Evolutionary conservation across 2,329 filamentous ascomycete genomes (phyloP), one percentile per base, ranked within the genome.

Genomic region (Colletotrichum brevisporum): DNA sequence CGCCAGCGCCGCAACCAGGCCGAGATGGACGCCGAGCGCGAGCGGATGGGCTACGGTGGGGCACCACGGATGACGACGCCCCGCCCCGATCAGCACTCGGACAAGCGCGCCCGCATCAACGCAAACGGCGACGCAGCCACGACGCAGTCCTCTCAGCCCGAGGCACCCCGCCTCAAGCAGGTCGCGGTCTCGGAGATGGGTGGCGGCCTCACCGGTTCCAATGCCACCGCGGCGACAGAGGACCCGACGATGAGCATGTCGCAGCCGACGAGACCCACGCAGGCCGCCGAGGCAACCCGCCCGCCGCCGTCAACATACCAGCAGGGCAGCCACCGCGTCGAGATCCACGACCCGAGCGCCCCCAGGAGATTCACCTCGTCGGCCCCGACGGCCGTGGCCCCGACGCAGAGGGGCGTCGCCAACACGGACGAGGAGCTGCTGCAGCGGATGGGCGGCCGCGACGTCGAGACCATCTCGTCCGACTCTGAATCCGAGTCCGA

Each of bases 1-100:
- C 83, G 85, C 0, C 81, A 84, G 71, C 79, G 86, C 13, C 83
- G 86, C 0, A 83, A 83, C 2, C 83, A 75, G 68, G 80, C 79
- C 0, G 83, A 85, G 67, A 84, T 88, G 16, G 79, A 83, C 2
- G 79, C 81, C 9, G 78, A 82, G n/a, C 82, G 83, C 10, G 76
- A 79, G 60, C 81, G 82, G 13, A 74, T 83, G 4, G 58, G 79
- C 16, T 51, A 47, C 3, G 59, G 71, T 10, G 9, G 31, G 31
- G 31, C 9, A 39, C 63, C 6, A 56, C 71, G 15, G 4, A 39
- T 9, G 48, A 43, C 21, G 6, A 16, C 26, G 15, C n/a, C 12
- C 50, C 48, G 31, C 52, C 27, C n/a, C 3, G 60, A 64, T 18
- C 18, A 24, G 24, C 60, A 69, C 13, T 52, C 57, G 10, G 64